Conservation (phyloP, 257 asterid genomes). For the Gardenia jasminoides region DNA sequence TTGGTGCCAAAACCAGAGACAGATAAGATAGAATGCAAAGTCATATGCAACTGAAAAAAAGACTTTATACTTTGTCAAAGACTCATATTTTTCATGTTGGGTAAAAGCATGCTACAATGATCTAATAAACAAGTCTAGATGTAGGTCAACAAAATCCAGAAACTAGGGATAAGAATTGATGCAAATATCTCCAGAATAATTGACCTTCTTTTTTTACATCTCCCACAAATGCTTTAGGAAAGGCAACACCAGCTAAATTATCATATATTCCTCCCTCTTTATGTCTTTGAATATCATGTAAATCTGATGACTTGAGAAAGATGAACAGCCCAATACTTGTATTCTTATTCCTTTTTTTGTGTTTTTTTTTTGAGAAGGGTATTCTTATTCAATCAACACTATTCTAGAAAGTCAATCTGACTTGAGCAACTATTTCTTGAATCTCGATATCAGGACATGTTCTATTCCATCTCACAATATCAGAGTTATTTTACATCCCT, state of each 20-base stretch:
- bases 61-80: not conserved
- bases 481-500: not conserved
- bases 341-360: not conserved
- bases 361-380: too few species aligned
- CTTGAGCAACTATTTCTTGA: not conserved
- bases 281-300: too few species aligned
- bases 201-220: not conserved
- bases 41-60: not conserved
- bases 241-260: too few species aligned
- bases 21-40: not conserved
- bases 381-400: not conserved
- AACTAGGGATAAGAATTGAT: too few species aligned
- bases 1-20: not conserved
- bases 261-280: not conserved
- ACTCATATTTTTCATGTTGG: not conserved
- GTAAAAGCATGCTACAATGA: not conserved
- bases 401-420: not conserved
- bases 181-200: not conserved
- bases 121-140: not conserved
- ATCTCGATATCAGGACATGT: not conserved
- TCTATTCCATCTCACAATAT: not conserved
- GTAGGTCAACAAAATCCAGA: not conserved
- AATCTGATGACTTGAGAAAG: not conserved
- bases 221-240: not conserved
- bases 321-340: not conserved